These are phyloP conservation scores for Psidium guajava DNA, from an alignment of 345 rosid species.

Conservation along the genomic window DNA sequence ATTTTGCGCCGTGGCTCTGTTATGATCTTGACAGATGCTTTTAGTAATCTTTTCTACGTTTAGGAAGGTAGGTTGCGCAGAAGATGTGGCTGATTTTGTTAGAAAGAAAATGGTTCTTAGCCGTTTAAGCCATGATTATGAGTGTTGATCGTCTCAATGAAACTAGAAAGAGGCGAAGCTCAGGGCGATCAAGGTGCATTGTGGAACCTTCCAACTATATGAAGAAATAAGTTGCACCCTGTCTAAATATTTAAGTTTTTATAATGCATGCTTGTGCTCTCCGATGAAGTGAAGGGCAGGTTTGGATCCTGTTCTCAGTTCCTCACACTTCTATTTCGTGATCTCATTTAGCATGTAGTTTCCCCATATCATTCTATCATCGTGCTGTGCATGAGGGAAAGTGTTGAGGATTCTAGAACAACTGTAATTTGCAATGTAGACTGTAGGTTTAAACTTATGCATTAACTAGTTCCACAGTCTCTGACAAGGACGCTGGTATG, in stretches of 20 bases:
- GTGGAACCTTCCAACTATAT: background rate
- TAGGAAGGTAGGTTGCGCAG: background rate
- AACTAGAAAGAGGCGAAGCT: background rate
- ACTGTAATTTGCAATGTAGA: background rate
- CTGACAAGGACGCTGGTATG: background rate
- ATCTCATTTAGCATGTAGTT: background rate
- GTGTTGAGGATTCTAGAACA: background rate
- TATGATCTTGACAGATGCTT: background rate
- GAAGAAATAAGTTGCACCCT: background rate
- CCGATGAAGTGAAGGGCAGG: background rate
- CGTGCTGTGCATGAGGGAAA: background rate
- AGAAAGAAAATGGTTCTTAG: background rate
- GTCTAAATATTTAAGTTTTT: background rate
- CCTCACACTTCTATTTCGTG: background rate
- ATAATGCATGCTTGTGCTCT: background rate
- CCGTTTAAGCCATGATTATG: background rate
- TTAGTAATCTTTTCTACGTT: background rate
- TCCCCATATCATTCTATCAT: background rate
- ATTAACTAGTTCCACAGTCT: background rate
- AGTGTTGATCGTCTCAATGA: background rate
- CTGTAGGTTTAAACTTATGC: background rate
- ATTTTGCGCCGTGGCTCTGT: background rate
- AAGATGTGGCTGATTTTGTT: background rate
- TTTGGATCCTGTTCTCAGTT: background rate
- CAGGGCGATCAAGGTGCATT: background rate